Evolutionary conservation across 1,139 yeast genomes (phyloP).

Genomic region (Yamadazyma kanchanaburiensis): DNA sequence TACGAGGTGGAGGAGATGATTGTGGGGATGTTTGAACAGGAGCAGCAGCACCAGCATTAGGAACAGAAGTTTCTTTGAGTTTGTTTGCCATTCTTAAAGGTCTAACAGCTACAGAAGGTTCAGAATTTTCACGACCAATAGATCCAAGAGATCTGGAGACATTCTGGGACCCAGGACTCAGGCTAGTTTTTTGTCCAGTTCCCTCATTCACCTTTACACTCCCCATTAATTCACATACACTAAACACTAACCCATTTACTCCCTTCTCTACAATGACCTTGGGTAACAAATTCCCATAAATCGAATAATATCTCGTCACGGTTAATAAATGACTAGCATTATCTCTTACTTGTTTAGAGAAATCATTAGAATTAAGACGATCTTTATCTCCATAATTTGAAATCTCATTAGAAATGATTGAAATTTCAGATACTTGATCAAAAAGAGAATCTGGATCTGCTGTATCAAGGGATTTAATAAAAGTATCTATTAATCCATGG

Average conservation of each 20-base stretch:
- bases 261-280: constrained; percentile 74
- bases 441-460: constrained; percentile 42
- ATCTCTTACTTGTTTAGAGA: constrained; percentile 51
- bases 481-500: constrained; percentile 46
- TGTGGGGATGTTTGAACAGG: constrained; percentile 3
- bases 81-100: constrained; percentile 59
- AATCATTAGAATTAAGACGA: constrained; percentile 32
- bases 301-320: constrained; percentile 72
- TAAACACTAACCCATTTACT: constrained; percentile 68
- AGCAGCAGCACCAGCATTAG: too few species aligned
- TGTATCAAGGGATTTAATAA: constrained; percentile 34
- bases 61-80: constrained; percentile 16
- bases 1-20: constrained; percentile 5
- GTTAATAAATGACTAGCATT: constrained; percentile 76
- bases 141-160: not conserved
- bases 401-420: constrained; percentile 47
- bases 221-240: constrained; percentile 64
- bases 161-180: not conserved
- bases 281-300: constrained; percentile 65
- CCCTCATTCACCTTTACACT: constrained; percentile 46
- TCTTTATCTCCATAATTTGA: constrained; percentile 41
- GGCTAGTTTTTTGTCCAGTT: not conserved
- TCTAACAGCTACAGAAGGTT: constrained; percentile 30
- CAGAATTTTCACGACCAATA: constrained; percentile 9
- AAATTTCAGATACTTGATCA: constrained; percentile 51